A percentile compares a stretch with the other conserved stretches of the same genome.
Conservation (phyloP, 805 yeast species). For the Spathaspora arborariae region DNA sequence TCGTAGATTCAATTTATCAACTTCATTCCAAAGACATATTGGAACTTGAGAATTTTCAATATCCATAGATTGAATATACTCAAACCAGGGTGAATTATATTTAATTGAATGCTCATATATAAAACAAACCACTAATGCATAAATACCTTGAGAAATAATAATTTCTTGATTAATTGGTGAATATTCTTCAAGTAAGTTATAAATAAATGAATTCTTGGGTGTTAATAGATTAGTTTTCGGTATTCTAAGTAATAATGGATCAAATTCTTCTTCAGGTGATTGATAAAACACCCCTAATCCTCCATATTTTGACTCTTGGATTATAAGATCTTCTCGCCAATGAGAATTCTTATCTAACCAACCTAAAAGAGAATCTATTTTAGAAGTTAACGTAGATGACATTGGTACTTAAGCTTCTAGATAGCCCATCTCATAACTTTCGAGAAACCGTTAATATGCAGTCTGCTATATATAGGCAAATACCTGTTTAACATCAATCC, state of each 20-base stretch:
- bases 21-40: constrained; percentile 60
- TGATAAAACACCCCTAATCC: constrained; percentile 63
- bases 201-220: constrained; percentile 55
- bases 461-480: too few species aligned
- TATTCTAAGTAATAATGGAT: constrained; percentile 42
- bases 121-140: constrained; percentile 63
- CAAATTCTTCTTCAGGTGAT: constrained; percentile 21
- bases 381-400: constrained; percentile 6
- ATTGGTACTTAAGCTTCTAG: background rate
- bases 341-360: constrained; percentile 61
- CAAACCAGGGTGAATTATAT: constrained; percentile 70
- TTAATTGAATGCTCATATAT: constrained; percentile 64
- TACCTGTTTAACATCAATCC: background rate
- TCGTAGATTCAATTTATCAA: constrained; percentile 42
- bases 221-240: constrained; percentile 61
- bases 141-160: constrained; percentile 48
- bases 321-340: constrained; percentile 48
- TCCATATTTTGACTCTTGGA: constrained; percentile 54
- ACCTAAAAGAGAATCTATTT: constrained; percentile 7
- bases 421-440: background rate
- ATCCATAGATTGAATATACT: constrained; percentile 55
- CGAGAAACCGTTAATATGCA: too few species aligned
- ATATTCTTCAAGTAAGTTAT: constrained; percentile 63
- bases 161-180: constrained; percentile 23
- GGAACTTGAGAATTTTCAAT: constrained; percentile 41